A percentile compares a stretch with the other conserved stretches of the same genome.
phyloP scores from a whole-genome alignment of 805 yeast species.

The Metschnikowia continentalis region DNA sequence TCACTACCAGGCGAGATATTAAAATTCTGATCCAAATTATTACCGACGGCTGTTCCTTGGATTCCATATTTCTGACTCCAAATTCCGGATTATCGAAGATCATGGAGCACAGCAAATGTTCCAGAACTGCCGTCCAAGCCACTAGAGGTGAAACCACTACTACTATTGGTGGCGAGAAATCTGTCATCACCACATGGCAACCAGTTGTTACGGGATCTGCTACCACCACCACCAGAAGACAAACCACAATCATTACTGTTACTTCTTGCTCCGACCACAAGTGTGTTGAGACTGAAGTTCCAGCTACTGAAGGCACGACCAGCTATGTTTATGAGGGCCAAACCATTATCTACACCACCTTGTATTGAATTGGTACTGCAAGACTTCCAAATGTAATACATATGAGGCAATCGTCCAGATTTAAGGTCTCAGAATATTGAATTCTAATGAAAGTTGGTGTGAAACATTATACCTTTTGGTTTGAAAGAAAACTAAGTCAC shows the following conservation, averaged over 20 bases:
- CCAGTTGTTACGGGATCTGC: conserved; percentile 27
- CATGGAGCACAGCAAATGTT: conserved; percentile 10
- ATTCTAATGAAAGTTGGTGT: too few relatives aligned
- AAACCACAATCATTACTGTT: conserved; percentile 8
- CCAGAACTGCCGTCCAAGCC: conserved; percentile 17
- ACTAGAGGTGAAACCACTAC: conserved; percentile 32
- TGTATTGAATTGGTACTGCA: too few relatives aligned
- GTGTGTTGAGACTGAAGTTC: conserved; percentile 14
- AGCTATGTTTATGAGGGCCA: conserved; percentile 1
- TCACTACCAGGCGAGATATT: too few relatives aligned
- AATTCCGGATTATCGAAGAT: too few relatives aligned
- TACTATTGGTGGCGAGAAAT: conserved; percentile 17
- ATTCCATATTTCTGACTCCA: too few relatives aligned
- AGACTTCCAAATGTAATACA: too few relatives aligned
- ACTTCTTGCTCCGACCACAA: conserved; percentile 11
- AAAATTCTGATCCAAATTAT: too few relatives aligned
- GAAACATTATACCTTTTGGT: too few relatives aligned
- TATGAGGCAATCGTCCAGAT: too few relatives aligned
- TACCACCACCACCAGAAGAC: conserved; percentile 18
- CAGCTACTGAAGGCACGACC: conserved; percentile 20
- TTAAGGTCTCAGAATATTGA: too few relatives aligned
- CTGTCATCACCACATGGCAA: conserved; percentile 32
- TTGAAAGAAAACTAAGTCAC: too few relatives aligned
- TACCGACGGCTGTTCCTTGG: too few relatives aligned
- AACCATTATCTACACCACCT: conserved; percentile 24